Evolutionary conservation across 495 filamentous ascomycete genomes (phyloP).

Genomic region (Achaetomiella virescens): DNA sequence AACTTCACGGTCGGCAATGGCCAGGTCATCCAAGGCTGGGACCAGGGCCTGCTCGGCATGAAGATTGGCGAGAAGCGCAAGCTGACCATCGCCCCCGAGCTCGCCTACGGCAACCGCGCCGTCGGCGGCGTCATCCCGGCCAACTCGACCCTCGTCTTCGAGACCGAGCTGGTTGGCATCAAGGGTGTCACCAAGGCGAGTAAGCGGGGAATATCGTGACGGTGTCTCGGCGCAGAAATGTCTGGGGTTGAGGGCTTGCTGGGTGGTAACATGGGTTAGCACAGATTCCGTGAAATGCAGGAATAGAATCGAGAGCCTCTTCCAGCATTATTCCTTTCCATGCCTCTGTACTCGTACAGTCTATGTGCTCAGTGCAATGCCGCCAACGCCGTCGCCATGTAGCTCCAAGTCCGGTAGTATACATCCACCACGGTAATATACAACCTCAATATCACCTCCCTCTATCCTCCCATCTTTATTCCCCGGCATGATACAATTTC

Average conservation of each 20-base stretch:
- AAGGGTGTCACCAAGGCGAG: constrained; percentile 48
- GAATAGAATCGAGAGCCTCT: not conserved
- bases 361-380: not conserved
- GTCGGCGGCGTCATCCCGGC: constrained; percentile 53
- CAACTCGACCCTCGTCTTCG: constrained; percentile 53
- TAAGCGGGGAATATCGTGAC: not conserved
- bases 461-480: not conserved
- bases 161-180: constrained; percentile 77
- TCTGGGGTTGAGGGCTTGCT: not conserved
- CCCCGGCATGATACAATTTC: constrained; percentile 23
- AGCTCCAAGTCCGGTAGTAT: not conserved
- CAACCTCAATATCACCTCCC: not conserved
- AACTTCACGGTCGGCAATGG: constrained; percentile 64
- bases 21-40: constrained; percentile 79
- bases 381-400: constrained; percentile 13
- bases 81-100: constrained; percentile 70
- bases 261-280: not conserved
- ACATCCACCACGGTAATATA: not conserved
- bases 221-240: not conserved
- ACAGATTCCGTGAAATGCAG: not conserved
- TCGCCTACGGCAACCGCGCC: constrained; percentile 64
- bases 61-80: constrained; percentile 76
- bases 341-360: not conserved
- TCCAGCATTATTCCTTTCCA: not conserved
- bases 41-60: constrained; percentile 79